Evolutionary conservation across 495 filamentous ascomycete genomes (phyloP), one percentile per base, ranked within the genome.

Genomic region (Aspergillus saccharolyticus): DNA sequence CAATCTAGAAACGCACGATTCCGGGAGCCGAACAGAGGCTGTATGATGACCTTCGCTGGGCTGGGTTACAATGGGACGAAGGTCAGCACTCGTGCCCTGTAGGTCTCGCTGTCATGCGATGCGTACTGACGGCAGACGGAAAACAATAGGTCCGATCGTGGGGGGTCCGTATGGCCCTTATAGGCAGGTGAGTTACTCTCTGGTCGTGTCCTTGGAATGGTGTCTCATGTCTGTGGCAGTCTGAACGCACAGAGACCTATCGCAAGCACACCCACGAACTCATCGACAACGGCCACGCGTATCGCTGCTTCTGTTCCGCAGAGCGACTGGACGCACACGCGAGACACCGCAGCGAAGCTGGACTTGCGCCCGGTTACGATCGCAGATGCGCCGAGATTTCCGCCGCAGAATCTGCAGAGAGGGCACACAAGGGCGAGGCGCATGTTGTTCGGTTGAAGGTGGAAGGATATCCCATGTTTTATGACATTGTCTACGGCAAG

Each of bases 51-150:
- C 67, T 98, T 47, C 74, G 80, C 71, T 97, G 94, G 94, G 88
- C 89, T 20, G 91, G 94, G 1, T 73, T 97, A 25, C 77, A 87
- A 50, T 97, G 93, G 92, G 92, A 97, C 74, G 95, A 98, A 83
- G 94, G 91, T 76, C 55, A 42, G 62, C 25, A 33, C 8, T 25
- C 42, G 48, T 18, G 5, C 48, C 39, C 42, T 44, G 28, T 39
- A 15, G 21, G 33, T 39, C 33, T 5, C 33, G 33, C 33, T 39
- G 33, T 15, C 33, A 15, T 39, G 33, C 33, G 33, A 44, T 51
- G 19, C 55, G 42, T 22, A 46, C 24, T 33, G 25, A 49, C 55
- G 53, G 24, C 59, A 28, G 52, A 58, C 51, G 15, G 24, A 30
- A 33, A 44, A 30, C 19, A 18, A 39, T 60, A 91, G 89, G 93